A percentile compares a stretch with the other conserved stretches of the same genome.
phyloP scores from a whole-genome alignment of 345 rosid genomes.

The Syzygium jambos region DNA sequence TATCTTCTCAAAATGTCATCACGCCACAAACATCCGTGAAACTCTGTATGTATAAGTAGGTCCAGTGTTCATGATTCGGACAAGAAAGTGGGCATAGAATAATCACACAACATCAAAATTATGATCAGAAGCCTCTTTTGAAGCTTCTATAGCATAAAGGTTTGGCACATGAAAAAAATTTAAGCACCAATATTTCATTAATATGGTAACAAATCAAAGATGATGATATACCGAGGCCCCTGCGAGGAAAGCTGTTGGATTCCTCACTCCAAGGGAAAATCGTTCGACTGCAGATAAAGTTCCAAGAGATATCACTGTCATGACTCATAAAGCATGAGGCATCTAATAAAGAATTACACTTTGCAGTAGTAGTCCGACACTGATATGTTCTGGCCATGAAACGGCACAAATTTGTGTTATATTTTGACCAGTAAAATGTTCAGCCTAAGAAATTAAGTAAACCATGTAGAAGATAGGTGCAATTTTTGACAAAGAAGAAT shows the following conservation, averaged over 20 bases:
- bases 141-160: background rate
- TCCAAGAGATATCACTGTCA: constrained; percentile 2
- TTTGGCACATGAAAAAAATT: background rate
- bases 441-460: background rate
- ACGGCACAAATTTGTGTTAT: background rate
- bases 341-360: background rate
- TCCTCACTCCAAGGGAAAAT: constrained; percentile 75
- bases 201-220: background rate
- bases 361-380: background rate
- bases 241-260: constrained; percentile 80
- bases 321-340: background rate
- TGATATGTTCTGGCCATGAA: background rate
- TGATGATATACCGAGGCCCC: constrained; percentile 58
- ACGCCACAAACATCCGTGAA: background rate
- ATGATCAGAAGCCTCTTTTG: background rate
- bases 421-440: background rate
- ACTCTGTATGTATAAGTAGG: background rate
- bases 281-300: constrained; percentile 63
- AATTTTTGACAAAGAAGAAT: background rate
- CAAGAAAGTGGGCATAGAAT: background rate
- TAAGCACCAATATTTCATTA: background rate
- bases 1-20: background rate
- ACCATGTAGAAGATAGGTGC: background rate
- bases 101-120: background rate
- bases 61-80: background rate